Evolutionary conservation across 169 alveolate genomes (phyloP).

Genomic region (Besnoitia besnoiti): DNA sequence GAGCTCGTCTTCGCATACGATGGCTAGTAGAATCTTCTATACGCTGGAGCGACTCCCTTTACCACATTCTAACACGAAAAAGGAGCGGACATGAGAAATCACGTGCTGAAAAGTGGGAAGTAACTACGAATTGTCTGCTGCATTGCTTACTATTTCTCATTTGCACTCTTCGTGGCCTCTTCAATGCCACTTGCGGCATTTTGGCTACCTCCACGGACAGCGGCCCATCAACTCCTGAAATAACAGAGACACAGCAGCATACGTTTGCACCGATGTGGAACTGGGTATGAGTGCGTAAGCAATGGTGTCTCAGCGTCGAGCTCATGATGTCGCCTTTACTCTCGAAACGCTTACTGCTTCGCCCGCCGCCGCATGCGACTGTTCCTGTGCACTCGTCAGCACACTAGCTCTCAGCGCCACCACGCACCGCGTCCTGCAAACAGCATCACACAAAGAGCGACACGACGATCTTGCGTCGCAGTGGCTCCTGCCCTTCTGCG

Average conservation of each 20-base stretch:
- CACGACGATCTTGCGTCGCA: neutral
- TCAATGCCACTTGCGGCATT: neutral
- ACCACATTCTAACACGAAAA: too few relatives aligned
- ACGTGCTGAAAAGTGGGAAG: too few relatives aligned
- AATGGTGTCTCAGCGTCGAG: neutral
- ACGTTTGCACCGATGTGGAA: too few relatives aligned
- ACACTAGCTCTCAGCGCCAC: neutral
- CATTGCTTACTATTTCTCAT: too few relatives aligned
- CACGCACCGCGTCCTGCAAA: neutral
- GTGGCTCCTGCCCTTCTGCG: neutral
- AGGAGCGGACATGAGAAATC: too few relatives aligned
- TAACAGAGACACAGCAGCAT: neutral
- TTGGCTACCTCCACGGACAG: neutral
- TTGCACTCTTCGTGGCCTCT: neutral
- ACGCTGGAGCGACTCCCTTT: too few relatives aligned
- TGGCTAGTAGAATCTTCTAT: too few relatives aligned
- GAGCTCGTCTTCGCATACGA: too few relatives aligned
- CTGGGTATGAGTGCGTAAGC: neutral
- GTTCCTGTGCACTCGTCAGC: neutral
- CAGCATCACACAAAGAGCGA: neutral
- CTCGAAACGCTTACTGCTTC: constrained; percentile 36
- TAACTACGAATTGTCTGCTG: too few relatives aligned
- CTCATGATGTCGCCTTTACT: too few relatives aligned
- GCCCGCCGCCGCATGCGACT: constrained; percentile 3
- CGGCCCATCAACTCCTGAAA: constrained; percentile 15